Base-by-base conservation (phyloP, 2,329 filamentous ascomycete species). In the Apiospora kogelbergensis region DNA sequence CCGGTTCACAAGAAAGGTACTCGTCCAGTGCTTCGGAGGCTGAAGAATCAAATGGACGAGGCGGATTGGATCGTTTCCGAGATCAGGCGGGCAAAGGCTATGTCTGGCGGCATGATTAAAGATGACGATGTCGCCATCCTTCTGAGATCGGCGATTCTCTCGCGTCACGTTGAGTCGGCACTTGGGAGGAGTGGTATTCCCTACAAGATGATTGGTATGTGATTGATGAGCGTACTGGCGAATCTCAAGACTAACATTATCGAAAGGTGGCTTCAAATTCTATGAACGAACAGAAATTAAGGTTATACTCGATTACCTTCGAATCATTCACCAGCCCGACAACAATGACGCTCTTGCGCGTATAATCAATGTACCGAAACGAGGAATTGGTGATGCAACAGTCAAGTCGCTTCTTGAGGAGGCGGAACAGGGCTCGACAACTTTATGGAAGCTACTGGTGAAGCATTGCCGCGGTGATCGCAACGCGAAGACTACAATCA, bases 241-340 rank as follows among this genome's bases (percentile, higher is more conserved):
- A 65, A 33, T 44, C 37, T 60, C 57, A 63, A 65, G 71, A 66
- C 73, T 67, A 48, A 60, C 67, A 72, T 30, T 45, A 66, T 42
- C 65, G 4, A 6, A 48, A 83, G 81, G 89, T 45, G 95, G 96
- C 1, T 89, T 90, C 71, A 92, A 93, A 69, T 99, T 99, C 78
- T 98, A 97, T 76, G 96, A 99, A 73, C 90, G 96, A 66, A 87
- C 89, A 3, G 95, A 99, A 78, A 91, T 98, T 76, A 97, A 96
- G 78, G 86, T 94, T 7, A 78, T 98, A 0, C 81, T 98, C 4
- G 94, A 98, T 77, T 98, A 99, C 77, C 84, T 98, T 17, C 89
- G 94, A 41, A 91, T 97, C 3, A 89, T 98, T 41, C 89, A 93
- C 75, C 92, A 97, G 71, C 93, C 94, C 1, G 87, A 93, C 63